Evolutionary conservation across 2,329 filamentous ascomycete genomes (phyloP).

Genomic region (Stachybotrys chartarum): DNA sequence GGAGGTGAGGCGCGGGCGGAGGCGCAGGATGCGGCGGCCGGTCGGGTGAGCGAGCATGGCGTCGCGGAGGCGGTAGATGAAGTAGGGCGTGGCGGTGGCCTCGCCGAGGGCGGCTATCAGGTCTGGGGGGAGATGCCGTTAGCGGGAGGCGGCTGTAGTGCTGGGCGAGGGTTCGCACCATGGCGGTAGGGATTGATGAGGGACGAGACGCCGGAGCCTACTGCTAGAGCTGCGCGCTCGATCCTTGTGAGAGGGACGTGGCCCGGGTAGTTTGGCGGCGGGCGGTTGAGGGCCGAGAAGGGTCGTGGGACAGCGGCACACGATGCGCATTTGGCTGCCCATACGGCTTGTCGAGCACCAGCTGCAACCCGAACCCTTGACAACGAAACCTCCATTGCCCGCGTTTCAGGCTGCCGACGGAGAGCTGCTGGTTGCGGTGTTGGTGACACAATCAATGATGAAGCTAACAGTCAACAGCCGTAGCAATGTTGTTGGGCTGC

Average conservation of each 20-base stretch:
- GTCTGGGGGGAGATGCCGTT: slow-evolving; percentile 43
- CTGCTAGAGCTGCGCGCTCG: slow-evolving; percentile 66
- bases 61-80: slow-evolving; percentile 84
- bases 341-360: slow-evolving; percentile 9
- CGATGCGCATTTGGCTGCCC: slow-evolving; percentile 12
- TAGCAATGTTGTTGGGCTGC: no score
- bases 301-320: slow-evolving; percentile 12
- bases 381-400: slow-evolving; percentile 16
- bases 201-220: slow-evolving; percentile 56
- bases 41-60: slow-evolving; percentile 82
- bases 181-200: slow-evolving; percentile 72
- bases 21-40: slow-evolving; percentile 83
- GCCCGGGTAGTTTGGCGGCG: slow-evolving; percentile 79
- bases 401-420: background rate
- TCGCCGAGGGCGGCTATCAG: slow-evolving; percentile 93
- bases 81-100: slow-evolving; percentile 89
- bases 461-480: no score
- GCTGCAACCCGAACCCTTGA: slow-evolving; percentile 12
- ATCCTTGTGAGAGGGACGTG: slow-evolving; percentile 80
- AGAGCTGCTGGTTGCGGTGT: no score
- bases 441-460: no score
- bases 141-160: background rate
- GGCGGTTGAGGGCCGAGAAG: slow-evolving; percentile 82
- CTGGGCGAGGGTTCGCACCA: slow-evolving; percentile 37
- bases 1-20: slow-evolving; percentile 82